These are phyloP conservation scores for Lactarius vividus DNA, from an alignment of 768 basidiomycete species.

Conservation along the genomic window DNA sequence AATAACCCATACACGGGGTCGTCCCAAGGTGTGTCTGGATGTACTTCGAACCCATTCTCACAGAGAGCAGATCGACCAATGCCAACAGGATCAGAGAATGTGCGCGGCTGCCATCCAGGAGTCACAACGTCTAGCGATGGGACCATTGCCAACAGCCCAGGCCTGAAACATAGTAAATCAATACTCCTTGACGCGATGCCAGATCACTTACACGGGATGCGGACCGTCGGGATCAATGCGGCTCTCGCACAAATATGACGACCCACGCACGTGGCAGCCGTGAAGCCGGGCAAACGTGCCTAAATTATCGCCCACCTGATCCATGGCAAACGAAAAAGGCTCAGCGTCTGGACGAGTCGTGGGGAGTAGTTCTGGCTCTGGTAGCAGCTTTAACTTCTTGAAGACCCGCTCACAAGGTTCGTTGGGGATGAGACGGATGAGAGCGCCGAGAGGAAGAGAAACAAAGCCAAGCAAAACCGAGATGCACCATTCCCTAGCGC, in stretches of 20 bases:
- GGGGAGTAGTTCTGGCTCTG: constrained; percentile 64
- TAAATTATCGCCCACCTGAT: constrained; percentile 82
- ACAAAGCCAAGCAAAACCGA: constrained; percentile 83
- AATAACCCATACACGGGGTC: constrained; percentile 46
- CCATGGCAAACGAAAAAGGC: constrained; percentile 77
- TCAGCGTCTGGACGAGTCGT: constrained; percentile 53
- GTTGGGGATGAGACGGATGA: constrained; percentile 81
- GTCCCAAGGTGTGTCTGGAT: constrained; percentile 75
- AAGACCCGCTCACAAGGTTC: constrained; percentile 68
- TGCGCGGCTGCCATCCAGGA: constrained; percentile 53
- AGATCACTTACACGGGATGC: constrained; percentile 45
- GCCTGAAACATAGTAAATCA: constrained; percentile 42
- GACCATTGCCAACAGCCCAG: constrained; percentile 58
- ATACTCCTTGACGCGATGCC: constrained; percentile 17
- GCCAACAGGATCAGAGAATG: constrained; percentile 61
- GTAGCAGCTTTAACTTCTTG: constrained; percentile 56
- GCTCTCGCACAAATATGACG: constrained; percentile 80
- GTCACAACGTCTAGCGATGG: constrained; percentile 59
- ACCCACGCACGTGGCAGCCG: constrained; percentile 84
- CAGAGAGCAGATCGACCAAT: constrained; percentile 78
- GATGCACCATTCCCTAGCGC: constrained; percentile 90
- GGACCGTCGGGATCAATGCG: constrained; percentile 52
- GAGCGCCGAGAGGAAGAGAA: constrained; percentile 81
- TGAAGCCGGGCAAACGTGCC: constrained; percentile 23
- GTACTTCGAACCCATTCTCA: constrained; percentile 83